Evolutionary conservation across 1,284 basidiomycete species (phyloP), one percentile per base, ranked within the genome.

Genomic region (Trichosporon inkin): DNA sequence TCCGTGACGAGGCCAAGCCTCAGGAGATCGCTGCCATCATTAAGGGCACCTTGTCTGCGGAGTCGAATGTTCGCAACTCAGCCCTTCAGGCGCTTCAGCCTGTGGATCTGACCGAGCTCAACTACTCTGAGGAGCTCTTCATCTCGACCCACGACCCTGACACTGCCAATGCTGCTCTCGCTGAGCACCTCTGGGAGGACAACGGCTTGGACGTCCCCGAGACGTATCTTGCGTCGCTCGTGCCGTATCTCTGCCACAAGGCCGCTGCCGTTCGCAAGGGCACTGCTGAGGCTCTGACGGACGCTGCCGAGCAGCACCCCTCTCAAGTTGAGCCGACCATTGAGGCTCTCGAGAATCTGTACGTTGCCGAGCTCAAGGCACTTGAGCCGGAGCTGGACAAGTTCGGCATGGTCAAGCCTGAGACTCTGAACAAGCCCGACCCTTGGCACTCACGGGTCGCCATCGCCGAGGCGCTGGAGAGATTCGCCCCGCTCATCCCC

Each of bases 351-450:
- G 81, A 89, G 72, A 83, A 82, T 3, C 84, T 90, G 66, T 98
- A 96, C 77, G 84, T 86, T 17, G 89, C 92, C 60, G 92, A 92
- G 82, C 89, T 91, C 19, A 92, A 89, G 76, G 83, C 90, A 44
- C 82, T 96, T 3, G 87, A 88, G 16, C 92, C 93, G 1, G 91
- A 96, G 72, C 92, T 88, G 70, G 92, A 95, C 72, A 80, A 87
- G 83, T 95, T 89, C 77, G 90, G 96, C 17, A 96, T 99, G 89
- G 83, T 99, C 61, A 89, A 96, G 62, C 86, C 91, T 24, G 85
- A 88, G 68, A 96, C 89, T 53, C 79, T 96, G n/a, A 88, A 93
- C 72, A 85, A 90, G 36, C 80, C 85, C n/a, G 96, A 99, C 78
- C 95, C 94, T 5, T 99, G 91, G 91, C 84, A 86, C 57, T 83